phyloP scores from a whole-genome alignment of 306 rosid species.

The Astragalus membranaceus region DNA sequence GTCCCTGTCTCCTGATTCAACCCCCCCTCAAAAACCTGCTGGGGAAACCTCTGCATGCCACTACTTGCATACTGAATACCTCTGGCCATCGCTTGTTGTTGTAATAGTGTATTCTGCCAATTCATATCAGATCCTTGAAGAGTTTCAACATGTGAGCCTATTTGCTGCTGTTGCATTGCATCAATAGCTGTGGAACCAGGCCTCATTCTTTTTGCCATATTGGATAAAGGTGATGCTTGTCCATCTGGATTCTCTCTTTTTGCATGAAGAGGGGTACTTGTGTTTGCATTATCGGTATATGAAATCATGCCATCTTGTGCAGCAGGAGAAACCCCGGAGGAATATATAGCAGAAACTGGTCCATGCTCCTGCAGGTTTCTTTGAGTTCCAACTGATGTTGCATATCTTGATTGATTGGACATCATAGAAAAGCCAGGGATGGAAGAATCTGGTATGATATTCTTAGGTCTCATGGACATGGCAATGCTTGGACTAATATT shows the following conservation, averaged over 20 bases:
- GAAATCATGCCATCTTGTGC: slow-evolving; percentile 62
- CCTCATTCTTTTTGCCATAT: slow-evolving; percentile 60
- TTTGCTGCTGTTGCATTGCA: slow-evolving; percentile 58
- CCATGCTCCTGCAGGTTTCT: slow-evolving; percentile 69
- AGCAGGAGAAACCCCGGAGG: slow-evolving; percentile 52
- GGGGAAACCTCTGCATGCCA: slow-evolving; percentile 64
- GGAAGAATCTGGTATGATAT: slow-evolving; percentile 56
- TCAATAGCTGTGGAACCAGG: slow-evolving; percentile 48
- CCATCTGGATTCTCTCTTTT: slow-evolving; percentile 84
- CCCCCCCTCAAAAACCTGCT: slow-evolving; percentile 65
- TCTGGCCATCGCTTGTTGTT: slow-evolving; percentile 59
- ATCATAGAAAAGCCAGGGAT: slow-evolving; percentile 45
- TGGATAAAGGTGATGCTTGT: slow-evolving; percentile 61
- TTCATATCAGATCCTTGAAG: slow-evolving; percentile 66
- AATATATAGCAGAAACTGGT: slow-evolving; percentile 43
- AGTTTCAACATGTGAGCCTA: slow-evolving; percentile 46
- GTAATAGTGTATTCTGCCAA: slow-evolving; percentile 72
- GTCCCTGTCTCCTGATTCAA: slow-evolving; percentile 58
- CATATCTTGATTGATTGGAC: slow-evolving; percentile 59
- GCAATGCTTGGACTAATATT: slow-evolving; percentile 42
- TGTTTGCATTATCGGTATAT: slow-evolving; percentile 48
- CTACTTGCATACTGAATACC: slow-evolving; percentile 54
- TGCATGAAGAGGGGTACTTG: slow-evolving; percentile 45
- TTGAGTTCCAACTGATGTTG: slow-evolving; percentile 54
- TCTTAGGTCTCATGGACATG: slow-evolving; percentile 56